Evolutionary conservation across 495 filamentous ascomycete species (phyloP).

Genomic region (Podospora tetraspora): DNA sequence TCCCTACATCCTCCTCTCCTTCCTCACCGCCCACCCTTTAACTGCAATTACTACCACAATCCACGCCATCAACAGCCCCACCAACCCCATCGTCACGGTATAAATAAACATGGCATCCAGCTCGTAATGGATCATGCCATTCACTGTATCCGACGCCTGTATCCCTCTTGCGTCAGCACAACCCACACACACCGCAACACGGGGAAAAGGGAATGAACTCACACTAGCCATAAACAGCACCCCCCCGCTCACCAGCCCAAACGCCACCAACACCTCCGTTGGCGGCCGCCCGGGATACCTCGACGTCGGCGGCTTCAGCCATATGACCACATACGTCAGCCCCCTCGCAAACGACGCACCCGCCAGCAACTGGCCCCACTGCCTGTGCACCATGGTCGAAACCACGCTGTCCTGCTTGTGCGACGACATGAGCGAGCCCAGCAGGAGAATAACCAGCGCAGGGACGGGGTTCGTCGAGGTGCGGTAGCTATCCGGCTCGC

Average conservation of each 20-base stretch:
- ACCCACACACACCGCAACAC: neutral
- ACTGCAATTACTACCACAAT: slow-evolving; percentile 71
- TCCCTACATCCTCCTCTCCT: slow-evolving; percentile 34
- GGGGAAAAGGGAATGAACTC: slow-evolving; percentile 31
- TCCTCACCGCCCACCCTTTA: slow-evolving; percentile 80
- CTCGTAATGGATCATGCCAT: slow-evolving; percentile 68
- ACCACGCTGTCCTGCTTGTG: slow-evolving; percentile 83
- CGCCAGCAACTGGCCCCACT: slow-evolving; percentile 86
- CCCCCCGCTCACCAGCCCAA: slow-evolving; percentile 83
- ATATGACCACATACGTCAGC: slow-evolving; percentile 74
- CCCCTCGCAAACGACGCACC: slow-evolving; percentile 73
- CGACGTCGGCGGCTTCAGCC: slow-evolving; percentile 75
- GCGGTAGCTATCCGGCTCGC: slow-evolving; percentile 58
- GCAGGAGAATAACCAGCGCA: slow-evolving; percentile 72
- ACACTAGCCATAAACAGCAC: slow-evolving; percentile 91
- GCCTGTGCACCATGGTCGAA: slow-evolving; percentile 87
- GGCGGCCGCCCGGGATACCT: slow-evolving; percentile 86
- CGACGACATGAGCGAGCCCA: slow-evolving; percentile 91
- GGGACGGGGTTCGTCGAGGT: slow-evolving; percentile 89
- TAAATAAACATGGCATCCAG: slow-evolving; percentile 88
- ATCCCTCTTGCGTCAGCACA: slow-evolving; percentile 17
- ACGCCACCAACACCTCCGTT: slow-evolving; percentile 76
- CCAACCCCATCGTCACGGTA: slow-evolving; percentile 80
- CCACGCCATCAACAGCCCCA: slow-evolving; percentile 82
- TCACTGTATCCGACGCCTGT: slow-evolving; percentile 65